These are phyloP conservation scores for Cyberlindnera veronae DNA, from an alignment of 805 yeast species.

Conservation along the genomic window DNA sequence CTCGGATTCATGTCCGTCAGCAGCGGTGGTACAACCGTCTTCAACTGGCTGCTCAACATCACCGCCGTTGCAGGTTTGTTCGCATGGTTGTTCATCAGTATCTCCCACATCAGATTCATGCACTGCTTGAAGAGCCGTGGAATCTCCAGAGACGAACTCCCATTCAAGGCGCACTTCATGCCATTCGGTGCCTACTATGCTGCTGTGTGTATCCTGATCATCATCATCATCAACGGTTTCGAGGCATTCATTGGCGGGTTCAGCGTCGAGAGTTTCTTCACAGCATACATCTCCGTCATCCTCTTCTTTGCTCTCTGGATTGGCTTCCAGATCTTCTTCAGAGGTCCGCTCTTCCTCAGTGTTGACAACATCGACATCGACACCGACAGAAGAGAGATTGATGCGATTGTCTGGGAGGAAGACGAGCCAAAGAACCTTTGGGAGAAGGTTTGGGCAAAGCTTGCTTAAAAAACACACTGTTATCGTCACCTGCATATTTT, in stretches of 20 bases:
- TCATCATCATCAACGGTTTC: constrained; percentile 73
- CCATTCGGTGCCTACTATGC: constrained; percentile 69
- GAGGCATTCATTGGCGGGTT: constrained; percentile 52
- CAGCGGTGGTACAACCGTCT: constrained; percentile 51
- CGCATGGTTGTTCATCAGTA: constrained; percentile 65
- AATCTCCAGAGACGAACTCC: constrained; percentile 63
- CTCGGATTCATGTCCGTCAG: constrained; percentile 59
- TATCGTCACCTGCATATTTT: background rate
- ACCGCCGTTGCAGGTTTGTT: constrained; percentile 76
- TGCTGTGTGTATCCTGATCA: constrained; percentile 45
- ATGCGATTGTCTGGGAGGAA: constrained; percentile 57
- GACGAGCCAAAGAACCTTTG: constrained; percentile 47
- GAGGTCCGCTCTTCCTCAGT: constrained; percentile 42
- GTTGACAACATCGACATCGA: constrained; percentile 66
- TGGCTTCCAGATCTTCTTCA: constrained; percentile 50
- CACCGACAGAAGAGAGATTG: constrained; percentile 61
- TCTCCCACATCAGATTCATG: constrained; percentile 70
- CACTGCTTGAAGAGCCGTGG: constrained; percentile 57
- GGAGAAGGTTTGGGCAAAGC: constrained; percentile 52
- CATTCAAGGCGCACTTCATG: constrained; percentile 71
- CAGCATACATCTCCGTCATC: constrained; percentile 68
- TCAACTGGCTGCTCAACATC: constrained; percentile 70
- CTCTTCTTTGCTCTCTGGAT: constrained; percentile 54
- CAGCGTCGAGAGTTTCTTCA: constrained; percentile 56
- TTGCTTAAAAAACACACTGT: constrained; percentile 25